phyloP scores from a whole-genome alignment of 768 basidiomycete species.

The Rhodotorula sphaerocarpa region DNA sequence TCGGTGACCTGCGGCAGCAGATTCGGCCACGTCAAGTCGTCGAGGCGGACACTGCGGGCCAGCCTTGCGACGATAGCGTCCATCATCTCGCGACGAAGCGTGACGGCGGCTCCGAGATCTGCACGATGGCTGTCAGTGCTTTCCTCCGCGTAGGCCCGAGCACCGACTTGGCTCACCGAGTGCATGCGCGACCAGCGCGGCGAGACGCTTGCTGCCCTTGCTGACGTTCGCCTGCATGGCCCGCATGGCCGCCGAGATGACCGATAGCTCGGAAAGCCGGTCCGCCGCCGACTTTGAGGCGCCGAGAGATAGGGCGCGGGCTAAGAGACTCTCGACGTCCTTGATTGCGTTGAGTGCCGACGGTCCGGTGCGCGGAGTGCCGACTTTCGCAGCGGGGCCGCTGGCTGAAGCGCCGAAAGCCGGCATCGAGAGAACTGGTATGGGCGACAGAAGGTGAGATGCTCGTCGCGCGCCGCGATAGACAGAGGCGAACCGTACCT shows the following conservation, averaged over 20 bases:
- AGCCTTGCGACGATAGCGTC: conserved; percentile 72
- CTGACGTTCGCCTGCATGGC: conserved; percentile 78
- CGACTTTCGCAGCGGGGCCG: conserved; percentile 57
- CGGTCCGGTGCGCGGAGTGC: conserved; percentile 54
- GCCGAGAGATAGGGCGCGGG: conserved; percentile 20
- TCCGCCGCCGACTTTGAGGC: conserved; percentile 60
- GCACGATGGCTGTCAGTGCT: neutral
- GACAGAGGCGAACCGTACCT: conserved; percentile 56
- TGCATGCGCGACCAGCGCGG: conserved; percentile 56
- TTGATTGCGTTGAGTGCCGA: conserved; percentile 47
- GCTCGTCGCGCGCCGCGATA: neutral
- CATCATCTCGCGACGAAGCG: conserved; percentile 74
- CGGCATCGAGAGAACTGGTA: conserved; percentile 50
- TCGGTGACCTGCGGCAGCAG: too few relatives aligned
- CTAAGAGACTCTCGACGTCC: conserved; percentile 49
- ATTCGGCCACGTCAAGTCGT: conserved; percentile 70
- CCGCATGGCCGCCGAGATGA: conserved; percentile 51
- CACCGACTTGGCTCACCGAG: conserved; percentile 52
- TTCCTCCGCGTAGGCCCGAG: conserved; percentile 43
- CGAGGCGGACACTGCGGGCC: conserved; percentile 44
- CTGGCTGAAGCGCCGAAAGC: conserved; percentile 74
- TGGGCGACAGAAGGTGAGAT: neutral
- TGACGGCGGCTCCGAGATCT: conserved; percentile 71
- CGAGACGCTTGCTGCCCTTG: conserved; percentile 49
- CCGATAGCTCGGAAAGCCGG: conserved; percentile 67